Evolutionary conservation across 305 asterid species (phyloP), one percentile per base, ranked within the genome.

Genomic region (Ilex paraguariensis): DNA sequence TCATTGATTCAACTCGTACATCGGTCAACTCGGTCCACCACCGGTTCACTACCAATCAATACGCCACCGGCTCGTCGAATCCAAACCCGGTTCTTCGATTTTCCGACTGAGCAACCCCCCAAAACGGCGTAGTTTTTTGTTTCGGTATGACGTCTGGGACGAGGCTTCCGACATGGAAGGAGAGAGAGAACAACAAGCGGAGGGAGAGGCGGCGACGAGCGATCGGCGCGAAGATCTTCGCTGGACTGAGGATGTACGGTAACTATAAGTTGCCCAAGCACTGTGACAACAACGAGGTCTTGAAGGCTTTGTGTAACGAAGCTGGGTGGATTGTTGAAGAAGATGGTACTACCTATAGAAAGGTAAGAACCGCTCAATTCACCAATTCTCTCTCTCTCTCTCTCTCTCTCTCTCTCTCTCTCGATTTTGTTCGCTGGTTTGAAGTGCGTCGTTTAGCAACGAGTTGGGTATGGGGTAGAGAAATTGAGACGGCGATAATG

Each of bases 291-390:
- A 21, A 21, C 1, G 50, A 45, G 9, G 50, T 45, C 13, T 2
- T 45, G 2, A 45, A 13, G 1, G 50, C 50, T 45, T 2, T 45
- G 2, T 13, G 50, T 2, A 13, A 8, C 13, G 50, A 45, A 2
- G 50, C 50, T 2, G 50, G 50, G 1, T 45, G 88, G 89, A 62
- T 87, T 70, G 96, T 92, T 3, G 88, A 87, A 71, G 95, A 88
- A 62, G 98, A 92, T 61, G 98, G 98, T 62, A 92, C 96, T 31
- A 88, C 98, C 51, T 91, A 88, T 28, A 73, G 98, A 71, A 82
- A 88, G 98, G 98, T 88, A 73, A 42, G 10, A 11, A 42, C 8
- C 48, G 8, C 48, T 6, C 8, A 6, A 42, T 42, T 11, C 12
- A 42, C 12, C 48, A 11, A 42, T 42, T 12, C 52, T 10, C n/a